Evolutionary conservation across 2,329 filamentous ascomycete species (phyloP), one percentile per base, ranked within the genome.

Genomic region (Ophiostoma sp.): DNA sequence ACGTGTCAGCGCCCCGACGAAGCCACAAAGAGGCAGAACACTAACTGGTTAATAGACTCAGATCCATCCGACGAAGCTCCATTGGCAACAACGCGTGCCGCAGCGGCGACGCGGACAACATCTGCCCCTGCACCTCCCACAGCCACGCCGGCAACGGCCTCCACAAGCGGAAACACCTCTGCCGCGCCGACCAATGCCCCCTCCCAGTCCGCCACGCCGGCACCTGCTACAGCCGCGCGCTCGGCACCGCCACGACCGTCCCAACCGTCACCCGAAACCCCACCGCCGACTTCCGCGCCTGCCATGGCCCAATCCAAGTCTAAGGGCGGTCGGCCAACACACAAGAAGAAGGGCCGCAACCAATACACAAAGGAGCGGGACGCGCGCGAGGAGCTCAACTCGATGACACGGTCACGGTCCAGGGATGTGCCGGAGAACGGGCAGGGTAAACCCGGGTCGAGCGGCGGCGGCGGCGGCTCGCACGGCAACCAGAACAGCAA

Each of bases 281-380:
- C 86, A 12, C 84, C 85, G 8, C 77, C 83, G 12, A 78, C 78
- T 8, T 79, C 78, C 5, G 77, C 82, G 71, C 78, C 85, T 72
- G 79, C 86, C 22, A 80, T 80, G 72, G 83, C 80, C 76, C 84
- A 86, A 1, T 85, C 87, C 73, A 93, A 92, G 80, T 92, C 91
- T 77, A 82, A 82, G 85, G 87, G 79, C 79, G 88, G 82, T 73
- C 85, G 90, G 78, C 87, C 89, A 77, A 86, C 90, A 7, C 85
- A 88, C 77, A 90, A 91, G 78, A 90, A 91, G 75, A 89, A 90
- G 77, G 90, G 92, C 22, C 90, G 92, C 75, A 96, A 95, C 76
- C 93, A 96, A 80, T 95, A 95, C 78, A 95, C 92, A 0, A 92
- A 91, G 79, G 92, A 95, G 76, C 88, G 90, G 63, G 92, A 93